Evolutionary conservation across 176 grass and related monocot species (phyloP).

Genomic region (Oryza officinalis): DNA sequence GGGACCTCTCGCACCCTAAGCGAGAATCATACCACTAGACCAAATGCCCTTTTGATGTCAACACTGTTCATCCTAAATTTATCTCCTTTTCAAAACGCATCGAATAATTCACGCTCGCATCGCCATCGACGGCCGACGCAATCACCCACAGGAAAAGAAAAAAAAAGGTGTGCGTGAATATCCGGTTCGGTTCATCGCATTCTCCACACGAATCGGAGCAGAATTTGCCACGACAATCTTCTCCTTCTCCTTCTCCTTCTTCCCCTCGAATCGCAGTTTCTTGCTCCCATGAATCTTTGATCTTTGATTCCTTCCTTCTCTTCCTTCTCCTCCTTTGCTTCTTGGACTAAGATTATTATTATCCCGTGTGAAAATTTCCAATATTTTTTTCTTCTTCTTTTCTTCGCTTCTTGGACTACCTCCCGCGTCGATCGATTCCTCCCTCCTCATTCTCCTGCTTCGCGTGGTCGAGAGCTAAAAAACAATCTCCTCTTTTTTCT

Average conservation of each 20-base stretch:
- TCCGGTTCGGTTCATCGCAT: not conserved
- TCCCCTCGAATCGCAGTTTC: not conserved
- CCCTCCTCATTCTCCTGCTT: not conserved
- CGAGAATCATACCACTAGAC: conserved; percentile 99
- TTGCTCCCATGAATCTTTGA: not conserved
- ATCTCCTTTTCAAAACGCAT: too few species aligned
- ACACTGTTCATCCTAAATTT: too few species aligned
- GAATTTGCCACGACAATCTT: not conserved
- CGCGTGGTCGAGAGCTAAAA: not conserved
- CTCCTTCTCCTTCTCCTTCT: not conserved
- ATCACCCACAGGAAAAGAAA: not conserved
- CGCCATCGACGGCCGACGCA: not conserved
- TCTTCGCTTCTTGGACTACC: not conserved
- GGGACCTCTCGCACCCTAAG: conserved; percentile 97
- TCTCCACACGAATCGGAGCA: not conserved
- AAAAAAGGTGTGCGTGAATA: not conserved
- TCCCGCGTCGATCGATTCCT: not conserved
- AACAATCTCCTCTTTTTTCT: not conserved
- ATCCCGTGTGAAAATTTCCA: not conserved
- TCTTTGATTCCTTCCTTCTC: not conserved
- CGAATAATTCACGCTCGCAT: too few species aligned
- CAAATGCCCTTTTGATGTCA: conserved; percentile 59
- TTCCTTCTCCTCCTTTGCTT: not conserved
- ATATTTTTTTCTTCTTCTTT: not conserved
- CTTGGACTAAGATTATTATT: not conserved